These are phyloP conservation scores for Cadophora luteo-olivacea DNA, from an alignment of 2,329 filamentous ascomycete species.

Conservation along the genomic window DNA sequence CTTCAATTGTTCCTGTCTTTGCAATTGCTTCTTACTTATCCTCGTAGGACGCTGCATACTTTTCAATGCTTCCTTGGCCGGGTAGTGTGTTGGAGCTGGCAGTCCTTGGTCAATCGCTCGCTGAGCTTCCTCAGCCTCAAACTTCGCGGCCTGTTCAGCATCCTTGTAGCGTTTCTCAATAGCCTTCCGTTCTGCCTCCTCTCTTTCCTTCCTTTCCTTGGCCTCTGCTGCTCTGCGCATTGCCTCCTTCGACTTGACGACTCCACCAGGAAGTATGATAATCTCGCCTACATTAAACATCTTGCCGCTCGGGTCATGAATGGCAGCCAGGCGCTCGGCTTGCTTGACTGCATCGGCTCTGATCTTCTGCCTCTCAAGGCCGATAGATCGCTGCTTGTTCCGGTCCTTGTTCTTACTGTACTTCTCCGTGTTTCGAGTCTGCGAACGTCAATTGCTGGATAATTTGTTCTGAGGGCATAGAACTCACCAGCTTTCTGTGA, in stretches of 20 bases:
- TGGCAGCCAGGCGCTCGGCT: slow-evolving; percentile 42
- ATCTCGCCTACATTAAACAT: slow-evolving; percentile 45
- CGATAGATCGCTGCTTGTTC: slow-evolving; percentile 42
- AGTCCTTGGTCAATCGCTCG: slow-evolving; percentile 13
- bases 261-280: slow-evolving; percentile 40
- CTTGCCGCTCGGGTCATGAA: slow-evolving; percentile 43
- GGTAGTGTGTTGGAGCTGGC: slow-evolving; percentile 2
- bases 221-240: slow-evolving; percentile 28
- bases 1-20: slow-evolving; percentile 32
- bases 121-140: slow-evolving; percentile 15
- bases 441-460: slow-evolving; percentile 11
- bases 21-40: slow-evolving; percentile 35
- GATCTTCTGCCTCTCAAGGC: slow-evolving; percentile 44
- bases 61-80: slow-evolving; percentile 22
- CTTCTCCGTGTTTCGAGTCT: slow-evolving; percentile 46
- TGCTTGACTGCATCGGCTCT: slow-evolving; percentile 42
- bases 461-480: neutral
- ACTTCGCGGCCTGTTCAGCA: slow-evolving; percentile 18
- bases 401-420: slow-evolving; percentile 46
- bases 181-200: slow-evolving; percentile 27
- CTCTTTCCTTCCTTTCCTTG: slow-evolving; percentile 22
- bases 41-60: slow-evolving; percentile 22
- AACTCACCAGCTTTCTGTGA: slow-evolving; percentile 35
- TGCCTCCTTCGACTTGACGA: slow-evolving; percentile 39
- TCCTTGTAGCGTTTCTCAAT: slow-evolving; percentile 26